Base-by-base conservation (phyloP, 768 basidiomycete species). In the Xanthoconium purpureum region DNA sequence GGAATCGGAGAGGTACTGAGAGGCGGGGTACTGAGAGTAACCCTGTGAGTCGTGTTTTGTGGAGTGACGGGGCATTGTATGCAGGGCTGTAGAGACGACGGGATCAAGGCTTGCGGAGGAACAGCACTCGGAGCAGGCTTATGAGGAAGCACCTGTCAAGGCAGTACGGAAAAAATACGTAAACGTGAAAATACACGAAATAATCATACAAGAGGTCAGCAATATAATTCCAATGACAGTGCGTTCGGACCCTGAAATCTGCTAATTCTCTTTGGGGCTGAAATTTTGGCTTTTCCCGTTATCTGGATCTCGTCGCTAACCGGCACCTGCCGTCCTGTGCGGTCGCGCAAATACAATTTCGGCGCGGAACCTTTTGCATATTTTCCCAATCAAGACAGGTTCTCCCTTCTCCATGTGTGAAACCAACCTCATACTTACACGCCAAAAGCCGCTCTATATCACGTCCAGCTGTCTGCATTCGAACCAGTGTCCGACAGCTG, bases 141-240 rank as follows among this genome's bases (percentile, higher is more conserved):
- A 73, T 73, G 69, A 71, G 71, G 69, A 67, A 62, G 59, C 58
- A 70, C 58, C 59, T 65, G 65, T 72, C 69, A 64, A 73, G 70
- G 70, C 70, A 47, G 70, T 71, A 73, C 71, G 57, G 57, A 62
- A 66, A 68, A 63, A 73, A 71, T 70, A 71, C 71, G 71, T 73
- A 71, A 71, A 17, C n/a, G 38, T 47, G 36, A 57, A 70, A 66
- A 65, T 66, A 65, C 36, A 61, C 39, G 57, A 62, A 66, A 68
- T 68, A 67, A 61, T 40, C 39, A 45, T 52, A 54, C 45, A 37
- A 42, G 24, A 33, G 46, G 49, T 54, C 59, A 66, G 54, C 55
- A 64, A 72, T 66, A 58, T 66, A 67, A 57, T 62, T 58, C 60
- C 24, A 24, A 61, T 68, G 62, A 65, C 66, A 63, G 54, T 57